A percentile compares a stretch with the other conserved stretches of the same genome.
Evolutionary conservation across 164 flowering plant species (phyloP).

Genomic region (Piper betle): DNA sequence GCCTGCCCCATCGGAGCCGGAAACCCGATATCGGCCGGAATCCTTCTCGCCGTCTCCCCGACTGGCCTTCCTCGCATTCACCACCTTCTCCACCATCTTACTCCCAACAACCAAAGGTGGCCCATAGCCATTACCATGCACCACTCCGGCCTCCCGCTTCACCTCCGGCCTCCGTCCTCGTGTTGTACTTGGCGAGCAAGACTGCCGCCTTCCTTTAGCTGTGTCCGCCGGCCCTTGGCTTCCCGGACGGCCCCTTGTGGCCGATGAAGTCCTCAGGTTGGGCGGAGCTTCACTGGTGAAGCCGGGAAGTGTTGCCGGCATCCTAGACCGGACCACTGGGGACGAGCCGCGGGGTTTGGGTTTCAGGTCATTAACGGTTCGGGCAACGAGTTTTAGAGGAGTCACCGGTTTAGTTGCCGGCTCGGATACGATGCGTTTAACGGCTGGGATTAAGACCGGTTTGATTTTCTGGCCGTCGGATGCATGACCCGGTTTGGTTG

Average conservation of each 20-base stretch:
- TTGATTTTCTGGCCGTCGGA: background rate
- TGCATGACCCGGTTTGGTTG: background rate
- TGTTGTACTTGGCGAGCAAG: constrained; percentile 29
- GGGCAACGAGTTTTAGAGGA: background rate
- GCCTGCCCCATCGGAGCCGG: too few species aligned
- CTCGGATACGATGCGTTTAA: too few species aligned
- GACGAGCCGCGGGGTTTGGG: constrained; percentile 31
- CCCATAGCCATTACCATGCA: background rate
- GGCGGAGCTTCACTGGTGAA: constrained; percentile 28
- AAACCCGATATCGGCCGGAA: too few species aligned
- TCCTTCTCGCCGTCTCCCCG: too few species aligned
- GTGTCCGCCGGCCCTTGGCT: background rate
- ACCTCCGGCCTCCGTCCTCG: constrained; percentile 25
- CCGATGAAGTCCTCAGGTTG: constrained; percentile 16
- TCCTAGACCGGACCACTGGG: constrained; percentile 22
- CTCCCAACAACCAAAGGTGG: constrained; percentile 35
- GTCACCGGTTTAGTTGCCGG: too few species aligned
- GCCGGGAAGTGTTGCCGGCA: constrained; percentile 21
- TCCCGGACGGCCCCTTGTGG: constrained; percentile 1
- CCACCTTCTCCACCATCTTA: constrained; percentile 50
- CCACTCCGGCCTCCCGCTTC: constrained; percentile 2
- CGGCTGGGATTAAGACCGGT: background rate
- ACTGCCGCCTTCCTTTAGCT: constrained; percentile 21
- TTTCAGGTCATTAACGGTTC: constrained; percentile 10
- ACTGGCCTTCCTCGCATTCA: constrained; percentile 43